Evolutionary conservation across 345 rosid species (phyloP), one percentile per base, ranked within the genome.

Genomic region (Eucalyptus melliodora): DNA sequence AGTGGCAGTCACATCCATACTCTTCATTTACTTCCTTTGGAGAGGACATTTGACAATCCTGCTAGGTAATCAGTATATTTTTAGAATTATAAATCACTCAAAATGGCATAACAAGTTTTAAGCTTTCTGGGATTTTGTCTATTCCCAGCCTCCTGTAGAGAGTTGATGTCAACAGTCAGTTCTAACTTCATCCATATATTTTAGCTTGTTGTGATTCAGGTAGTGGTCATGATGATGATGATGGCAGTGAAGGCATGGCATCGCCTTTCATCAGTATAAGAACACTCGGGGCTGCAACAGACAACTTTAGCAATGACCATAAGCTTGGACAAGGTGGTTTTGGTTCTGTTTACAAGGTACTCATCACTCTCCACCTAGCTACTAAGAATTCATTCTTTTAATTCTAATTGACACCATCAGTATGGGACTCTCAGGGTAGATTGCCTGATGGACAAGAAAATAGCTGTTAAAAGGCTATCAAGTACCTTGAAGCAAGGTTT

Each of bases 311-410:
- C 26, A 88, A 83, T 31, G 86, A 53, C 45, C n/a, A 91, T 55
- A 92, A 92, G 87, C 93, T 93, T 42, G 95, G 94, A 90, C 81
- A 87, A 89, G 93, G 94, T 16, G 92, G 92, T 62, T 92, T 92
- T 45, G 94, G 91, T 88, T 90, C 91, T 51, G 92, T 93, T 88
- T 92, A 91, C 88, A 87, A 87, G 92, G 93, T 91, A 90, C 17
- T 45, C 88, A 21, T n/a, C 24, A n/a, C 24, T 60, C 50, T 9
- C 45, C 7, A 19, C 87, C 13, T 42, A 40, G 85, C 31, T 21
- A 49, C n/a, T 17, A 14, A 60, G 56, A 31, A 34, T 16, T 34
- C 42, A 9, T 69, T 69, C 42, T 69, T 3, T 69, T 69, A 37
- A 69, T 69, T 34, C 80, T 34, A 67, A 8, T 3, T 31, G 80